Percentiles rank a stretch among this genome's conserved stretches.
Evolutionary conservation across 371 early-diverging fungal species (phyloP).

Genomic region (Mucor piriformis): DNA sequence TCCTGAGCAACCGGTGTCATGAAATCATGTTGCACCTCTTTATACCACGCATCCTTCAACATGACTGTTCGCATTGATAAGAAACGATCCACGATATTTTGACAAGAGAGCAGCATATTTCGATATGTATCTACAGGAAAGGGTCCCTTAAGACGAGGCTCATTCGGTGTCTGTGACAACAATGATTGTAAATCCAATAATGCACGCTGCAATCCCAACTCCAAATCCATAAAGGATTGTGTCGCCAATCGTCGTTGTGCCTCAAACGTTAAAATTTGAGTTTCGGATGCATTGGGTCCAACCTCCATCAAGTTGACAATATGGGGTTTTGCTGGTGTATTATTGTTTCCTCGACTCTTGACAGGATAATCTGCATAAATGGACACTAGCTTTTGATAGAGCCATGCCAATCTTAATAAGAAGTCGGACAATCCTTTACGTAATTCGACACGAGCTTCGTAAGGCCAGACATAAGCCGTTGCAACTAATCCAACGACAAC

Average conservation of each 20-base stretch:
- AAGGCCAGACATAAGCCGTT: constrained; percentile 79
- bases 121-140: constrained; percentile 74
- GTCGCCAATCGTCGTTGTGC: constrained; percentile 40
- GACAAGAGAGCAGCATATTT: constrained; percentile 68
- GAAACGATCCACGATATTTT: constrained; percentile 76
- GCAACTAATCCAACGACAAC: constrained; percentile 71
- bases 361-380: constrained; percentile 53
- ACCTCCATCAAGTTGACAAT: constrained; percentile 3
- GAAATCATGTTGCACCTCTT: constrained; percentile 55
- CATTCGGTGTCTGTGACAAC: constrained; percentile 74
- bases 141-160: constrained; percentile 84
- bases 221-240: constrained; percentile 68
- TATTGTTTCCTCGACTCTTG: constrained; percentile 4
- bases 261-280: constrained; percentile 32
- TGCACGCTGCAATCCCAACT: constrained; percentile 69
- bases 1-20: constrained; percentile 59
- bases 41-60: constrained; percentile 64
- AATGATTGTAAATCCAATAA: constrained; percentile 65
- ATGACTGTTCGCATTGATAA: constrained; percentile 71
- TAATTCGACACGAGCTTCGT: constrained; percentile 81
- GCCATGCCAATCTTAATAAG: constrained; percentile 65
- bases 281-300: constrained; percentile 28
- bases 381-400: constrained; percentile 74
- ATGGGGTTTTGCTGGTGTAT: background rate
- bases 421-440: constrained; percentile 72